Evolutionary conservation across 2,329 filamentous ascomycete species (phyloP).

Genomic region (Sclerotinia borealis): DNA sequence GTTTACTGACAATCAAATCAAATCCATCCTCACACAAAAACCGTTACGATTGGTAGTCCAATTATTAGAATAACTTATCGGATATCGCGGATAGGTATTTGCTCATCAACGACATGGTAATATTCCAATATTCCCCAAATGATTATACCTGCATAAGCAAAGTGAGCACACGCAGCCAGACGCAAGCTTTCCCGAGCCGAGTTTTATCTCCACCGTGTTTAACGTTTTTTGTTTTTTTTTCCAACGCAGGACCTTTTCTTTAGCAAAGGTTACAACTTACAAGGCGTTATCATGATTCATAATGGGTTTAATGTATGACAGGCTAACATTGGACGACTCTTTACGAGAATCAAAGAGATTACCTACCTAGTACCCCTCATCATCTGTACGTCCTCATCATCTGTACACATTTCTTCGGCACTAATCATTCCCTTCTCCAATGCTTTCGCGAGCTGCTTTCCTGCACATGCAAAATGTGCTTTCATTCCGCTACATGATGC

Average conservation of each 20-base stretch:
- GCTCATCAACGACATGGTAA: conserved; percentile 7
- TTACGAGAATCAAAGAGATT: not conserved
- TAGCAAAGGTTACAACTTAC: not conserved
- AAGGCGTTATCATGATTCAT: not conserved
- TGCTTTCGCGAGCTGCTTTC: not conserved
- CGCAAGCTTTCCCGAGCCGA: conserved; percentile 6
- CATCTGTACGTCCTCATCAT: not conserved
- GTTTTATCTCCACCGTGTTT: conserved; percentile 7
- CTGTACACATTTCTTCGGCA: not conserved
- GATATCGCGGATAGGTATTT: conserved; percentile 4
- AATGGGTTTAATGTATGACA: not conserved
- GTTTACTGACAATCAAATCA: not conserved
- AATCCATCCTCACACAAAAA: not conserved
- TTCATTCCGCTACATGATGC: not conserved
- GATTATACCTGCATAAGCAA: conserved; percentile 9
- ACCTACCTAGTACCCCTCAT: conserved; percentile 9
- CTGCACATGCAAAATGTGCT: conserved; percentile 9
- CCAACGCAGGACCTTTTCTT: not conserved
- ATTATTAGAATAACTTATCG: not conserved
- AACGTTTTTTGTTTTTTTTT: conserved; percentile 1
- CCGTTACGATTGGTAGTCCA: not conserved
- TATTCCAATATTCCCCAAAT: conserved; percentile 11
- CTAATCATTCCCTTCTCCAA: not conserved
- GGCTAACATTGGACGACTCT: not conserved
- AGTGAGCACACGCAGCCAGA: not conserved